Base-by-base conservation (phyloP, 495 filamentous ascomycete genomes). In the Trichoderma parareesei region DNA sequence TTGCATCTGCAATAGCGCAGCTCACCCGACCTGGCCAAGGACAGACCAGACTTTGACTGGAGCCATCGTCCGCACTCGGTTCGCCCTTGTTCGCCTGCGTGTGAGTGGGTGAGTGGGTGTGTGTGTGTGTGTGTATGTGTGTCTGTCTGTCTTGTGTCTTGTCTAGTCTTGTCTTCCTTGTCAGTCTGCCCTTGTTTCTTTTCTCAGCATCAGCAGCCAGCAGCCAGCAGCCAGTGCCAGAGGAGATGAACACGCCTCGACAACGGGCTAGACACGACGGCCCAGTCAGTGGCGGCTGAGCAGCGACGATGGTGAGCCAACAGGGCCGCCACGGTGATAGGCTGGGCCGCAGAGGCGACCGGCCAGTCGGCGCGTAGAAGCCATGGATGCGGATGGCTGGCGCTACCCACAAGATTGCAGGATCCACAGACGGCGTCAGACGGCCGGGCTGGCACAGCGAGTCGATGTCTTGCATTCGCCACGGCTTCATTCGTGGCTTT, bases 311-410 rank as follows among this genome's bases (percentile, higher is more conserved):
- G 53, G 53, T 57, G 53, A 57, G 53, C 53, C 53, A 37, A 27
- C 53, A 57, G 53, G 20, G 20, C 53, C 53, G 53, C 4, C 11
- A 67, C 69, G 66, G 69, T 81, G 79, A 82, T 82, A 79, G 78
- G 79, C 73, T 73, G 74, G 66, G 72, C 67, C 64, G 65, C 68
- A 67, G 69, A 69, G 69, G 71, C 68, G 69, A 72, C 71, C 71
- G 71, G 70, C 79, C 79, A 80, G 75, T 80, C 76, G 79, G 79
- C 79, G 79, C 79, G 79, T 82, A 78, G 68, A 69, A 71, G 71
- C 76, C 73, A 27, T 65, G 75, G 77, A 76, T 72, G 75, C 74
- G 75, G 78, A 74, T 77, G 75, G 77, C 72, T 75, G 73, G 77
- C 74, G 77, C 74, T 77, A 75, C 77, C 72, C 74, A 73, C 75